Base-by-base conservation (phyloP, 768 basidiomycete species). In the Termitomyces sp. region DNA sequence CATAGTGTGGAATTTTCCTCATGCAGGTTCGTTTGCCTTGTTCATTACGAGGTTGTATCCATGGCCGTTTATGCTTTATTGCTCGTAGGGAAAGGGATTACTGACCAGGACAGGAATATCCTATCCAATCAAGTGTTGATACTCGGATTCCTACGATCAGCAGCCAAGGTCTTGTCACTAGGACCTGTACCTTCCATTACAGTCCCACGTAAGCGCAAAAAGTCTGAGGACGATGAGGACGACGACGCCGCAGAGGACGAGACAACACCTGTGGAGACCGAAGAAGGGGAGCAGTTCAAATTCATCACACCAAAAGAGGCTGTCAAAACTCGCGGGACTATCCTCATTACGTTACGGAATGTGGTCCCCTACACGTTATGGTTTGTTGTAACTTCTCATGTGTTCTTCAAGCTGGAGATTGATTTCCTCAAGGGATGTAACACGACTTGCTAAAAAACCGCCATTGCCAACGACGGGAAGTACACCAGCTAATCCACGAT, bases 1-100 rank as follows among this genome's bases (percentile, higher is more conserved):
- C 61, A 82, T 98, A 58, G 84, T 92, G 7, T 98, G 93, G 88
- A 97, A 98, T 70, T 98, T 98, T 69, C 96, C 96, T 59, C 96
- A 98, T 75, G 89, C 90, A 67, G 95, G 95, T 92, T 38, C 41
- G 51, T 56, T 33, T 23, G 28, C 9, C 47, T 50, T n/a, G 12
- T 13, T 7, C 26, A n/a, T 4, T 36, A 14, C 35, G 5, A 36
- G 1, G 9, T 5, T 41, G 9, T 20, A 20, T 60, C 8, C 7
- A 48, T 30, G 12, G 4, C 4, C 20, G 30, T 23, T 49, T 23
- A n/a, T 58, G 23, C 5, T 26, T 55, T 50, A 36, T 60, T 48
- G 23, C 58, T 41, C 53, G 61, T 40, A 92, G 90, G 91, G 28
- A 92, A 86, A 69, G 93, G 95, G 2, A 95, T 98, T 61, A 83